A percentile compares a stretch with the other conserved stretches of the same genome.
phyloP scores from a whole-genome alignment of 2,329 filamentous ascomycete genomes.

The Cytospora mali region DNA sequence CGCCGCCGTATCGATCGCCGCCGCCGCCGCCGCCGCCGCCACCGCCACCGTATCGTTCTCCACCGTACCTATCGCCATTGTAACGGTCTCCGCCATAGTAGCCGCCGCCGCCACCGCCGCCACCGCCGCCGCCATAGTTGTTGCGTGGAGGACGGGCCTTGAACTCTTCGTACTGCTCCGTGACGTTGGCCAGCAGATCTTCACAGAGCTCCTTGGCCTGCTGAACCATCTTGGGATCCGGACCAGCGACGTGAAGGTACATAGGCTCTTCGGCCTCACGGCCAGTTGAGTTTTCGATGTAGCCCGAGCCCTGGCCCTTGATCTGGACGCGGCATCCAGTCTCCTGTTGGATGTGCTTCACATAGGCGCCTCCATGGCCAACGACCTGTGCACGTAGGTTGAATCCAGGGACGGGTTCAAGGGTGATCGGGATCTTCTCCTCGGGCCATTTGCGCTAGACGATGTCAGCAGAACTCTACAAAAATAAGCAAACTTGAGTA shows the following conservation, averaged over 20 bases:
- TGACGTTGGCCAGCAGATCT: conserved; percentile 84
- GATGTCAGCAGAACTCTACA: conserved; percentile 34
- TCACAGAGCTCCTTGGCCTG: conserved; percentile 87
- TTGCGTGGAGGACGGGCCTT: conserved; percentile 77
- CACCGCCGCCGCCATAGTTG: conserved; percentile 56
- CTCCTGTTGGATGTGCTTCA: conserved; percentile 97
- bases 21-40: conserved; percentile 44
- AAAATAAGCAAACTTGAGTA: conserved; percentile 21
- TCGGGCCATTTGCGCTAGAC: conserved; percentile 92
- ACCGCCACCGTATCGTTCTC: conserved; percentile 42
- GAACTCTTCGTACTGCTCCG: conserved; percentile 86
- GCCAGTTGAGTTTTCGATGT: conserved; percentile 86
- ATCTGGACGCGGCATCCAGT: conserved; percentile 97
- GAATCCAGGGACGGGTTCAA: conserved; percentile 92
- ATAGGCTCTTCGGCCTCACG: conserved; percentile 93
- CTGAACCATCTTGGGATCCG: conserved; percentile 82
- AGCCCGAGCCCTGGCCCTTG: conserved; percentile 93
- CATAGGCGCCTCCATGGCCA: conserved; percentile 89
- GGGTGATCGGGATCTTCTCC: conserved; percentile 86
- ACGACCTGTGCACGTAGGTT: conserved; percentile 96
- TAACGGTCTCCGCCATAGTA: conserved; percentile 40
- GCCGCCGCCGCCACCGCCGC: conserved; percentile 12
- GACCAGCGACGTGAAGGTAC: conserved; percentile 96
- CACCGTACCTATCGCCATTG: conserved; percentile 43
- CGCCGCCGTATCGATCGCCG: conserved; percentile 41